Percentiles rank a stretch among this genome's conserved stretches.
phyloP scores from a whole-genome alignment of 1,284 basidiomycete species.

The Butyriboletus appendiculatus region DNA sequence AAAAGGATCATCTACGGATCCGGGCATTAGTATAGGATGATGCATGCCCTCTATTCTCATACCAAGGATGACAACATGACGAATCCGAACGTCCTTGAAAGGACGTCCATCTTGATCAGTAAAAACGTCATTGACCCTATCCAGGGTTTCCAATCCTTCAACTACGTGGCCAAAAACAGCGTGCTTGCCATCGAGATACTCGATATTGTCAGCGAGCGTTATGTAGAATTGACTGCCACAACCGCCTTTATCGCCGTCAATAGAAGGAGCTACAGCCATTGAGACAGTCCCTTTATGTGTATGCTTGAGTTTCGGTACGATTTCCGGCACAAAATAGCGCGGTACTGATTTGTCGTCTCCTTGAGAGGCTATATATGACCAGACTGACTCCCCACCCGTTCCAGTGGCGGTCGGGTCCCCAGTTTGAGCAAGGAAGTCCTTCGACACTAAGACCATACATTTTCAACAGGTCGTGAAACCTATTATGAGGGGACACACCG shows the following conservation, averaged over 20 bases:
- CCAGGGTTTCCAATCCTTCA: slow-evolving; percentile 90
- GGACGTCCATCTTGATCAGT: slow-evolving; percentile 88
- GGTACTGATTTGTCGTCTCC: slow-evolving; percentile 42
- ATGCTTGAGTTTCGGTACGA: slow-evolving; percentile 84
- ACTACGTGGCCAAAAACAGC: slow-evolving; percentile 95
- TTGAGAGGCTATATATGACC: slow-evolving; percentile 68
- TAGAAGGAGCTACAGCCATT: slow-evolving; percentile 86
- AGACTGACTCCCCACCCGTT: slow-evolving; percentile 87
- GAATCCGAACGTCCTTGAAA: slow-evolving; percentile 90
- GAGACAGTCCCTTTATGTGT: slow-evolving; percentile 87
- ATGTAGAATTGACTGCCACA: slow-evolving; percentile 98
- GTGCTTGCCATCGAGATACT: slow-evolving; percentile 96
- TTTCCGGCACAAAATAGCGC: slow-evolving; percentile 86
- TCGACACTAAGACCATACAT: slow-evolving; percentile 61
- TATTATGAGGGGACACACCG: slow-evolving; percentile 50
- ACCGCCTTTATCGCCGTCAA: slow-evolving; percentile 71
- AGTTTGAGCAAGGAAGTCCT: slow-evolving; percentile 93
- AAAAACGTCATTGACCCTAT: slow-evolving; percentile 91
- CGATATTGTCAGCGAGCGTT: slow-evolving; percentile 87
- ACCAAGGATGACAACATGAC: slow-evolving; percentile 93
- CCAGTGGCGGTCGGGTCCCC: slow-evolving; percentile 97
- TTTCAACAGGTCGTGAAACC: slow-evolving; percentile 9
- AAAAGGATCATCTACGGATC: slow-evolving; percentile 85
- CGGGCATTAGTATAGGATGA: slow-evolving; percentile 4
- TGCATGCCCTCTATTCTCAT: slow-evolving; percentile 9